phyloP scores from a whole-genome alignment of 108 stramenopile species.

The Skeletonema grethae region DNA sequence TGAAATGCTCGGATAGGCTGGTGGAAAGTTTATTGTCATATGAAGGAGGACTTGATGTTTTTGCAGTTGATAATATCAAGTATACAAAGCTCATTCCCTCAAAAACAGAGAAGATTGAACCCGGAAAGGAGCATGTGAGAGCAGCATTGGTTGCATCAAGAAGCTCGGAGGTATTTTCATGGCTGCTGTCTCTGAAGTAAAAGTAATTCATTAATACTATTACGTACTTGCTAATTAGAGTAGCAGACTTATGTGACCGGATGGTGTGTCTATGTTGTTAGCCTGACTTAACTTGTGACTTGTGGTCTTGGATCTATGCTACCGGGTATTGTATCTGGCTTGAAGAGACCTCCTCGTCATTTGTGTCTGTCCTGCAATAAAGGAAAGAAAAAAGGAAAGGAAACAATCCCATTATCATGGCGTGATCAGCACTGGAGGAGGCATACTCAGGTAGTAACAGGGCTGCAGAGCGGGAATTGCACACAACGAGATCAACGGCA shows the following conservation, averaged over 20 bases:
- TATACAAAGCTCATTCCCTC: slow-evolving; percentile 43
- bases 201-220: not conserved
- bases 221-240: not conserved
- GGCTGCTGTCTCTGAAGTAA: slow-evolving; percentile 23
- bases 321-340: too few species aligned
- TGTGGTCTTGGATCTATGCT: too few species aligned
- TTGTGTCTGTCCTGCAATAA: not conserved
- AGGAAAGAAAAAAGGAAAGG: not conserved
- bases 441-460: too few species aligned
- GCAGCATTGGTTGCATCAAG: slow-evolving; percentile 36
- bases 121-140: slow-evolving; percentile 37
- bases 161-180: slow-evolving; percentile 32
- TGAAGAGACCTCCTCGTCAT: too few species aligned
- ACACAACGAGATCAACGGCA: not conserved
- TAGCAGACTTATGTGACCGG: too few species aligned
- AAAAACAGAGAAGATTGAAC: not conserved
- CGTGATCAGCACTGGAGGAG: too few species aligned
- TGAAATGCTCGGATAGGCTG: slow-evolving; percentile 37
- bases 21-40: slow-evolving; percentile 37
- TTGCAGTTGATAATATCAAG: slow-evolving; percentile 31
- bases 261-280: too few species aligned
- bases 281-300: too few species aligned
- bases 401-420: too few species aligned
- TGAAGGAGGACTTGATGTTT: slow-evolving; percentile 31
- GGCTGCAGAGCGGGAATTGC: too few species aligned